Conservation (phyloP, 371 early-diverging fungal genomes). For the Rhizopus stolonifer region DNA sequence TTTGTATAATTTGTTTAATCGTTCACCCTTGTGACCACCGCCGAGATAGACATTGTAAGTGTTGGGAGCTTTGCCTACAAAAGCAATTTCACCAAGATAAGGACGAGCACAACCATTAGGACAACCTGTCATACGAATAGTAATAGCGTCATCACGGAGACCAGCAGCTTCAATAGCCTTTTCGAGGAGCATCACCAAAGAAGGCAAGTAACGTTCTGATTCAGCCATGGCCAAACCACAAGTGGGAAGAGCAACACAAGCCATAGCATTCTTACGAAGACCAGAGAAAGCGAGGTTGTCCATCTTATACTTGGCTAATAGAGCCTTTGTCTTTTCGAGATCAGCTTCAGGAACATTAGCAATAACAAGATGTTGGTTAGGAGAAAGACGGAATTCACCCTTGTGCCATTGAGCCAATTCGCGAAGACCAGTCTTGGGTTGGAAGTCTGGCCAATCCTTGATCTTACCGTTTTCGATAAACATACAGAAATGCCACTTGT, state of each 20-base stretch:
- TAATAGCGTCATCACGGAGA: slow-evolving; percentile 82
- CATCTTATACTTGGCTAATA: slow-evolving; percentile 77
- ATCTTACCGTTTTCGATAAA: slow-evolving; percentile 92
- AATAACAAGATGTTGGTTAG: slow-evolving; percentile 89
- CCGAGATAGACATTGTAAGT: slow-evolving; percentile 95
- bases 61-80: slow-evolving; percentile 93
- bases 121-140: slow-evolving; percentile 95
- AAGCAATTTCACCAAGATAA: slow-evolving; percentile 90
- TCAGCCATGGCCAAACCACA: slow-evolving; percentile 96
- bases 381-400: slow-evolving; percentile 84
- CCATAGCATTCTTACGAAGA: slow-evolving; percentile 88
- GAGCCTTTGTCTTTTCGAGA: slow-evolving; percentile 65
- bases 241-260: slow-evolving; percentile 93
- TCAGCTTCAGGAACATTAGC: slow-evolving; percentile 74
- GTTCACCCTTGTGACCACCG: slow-evolving; percentile 83
- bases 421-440: slow-evolving; percentile 75
- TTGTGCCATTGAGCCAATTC: slow-evolving; percentile 78
- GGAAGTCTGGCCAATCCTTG: slow-evolving; percentile 79
- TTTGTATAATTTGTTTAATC: slow-evolving; percentile 87
- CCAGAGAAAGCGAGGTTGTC: slow-evolving; percentile 79
- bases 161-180: slow-evolving; percentile 75
- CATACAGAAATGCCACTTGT: slow-evolving; percentile 84
- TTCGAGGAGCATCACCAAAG: slow-evolving; percentile 78
- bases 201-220: slow-evolving; percentile 91
- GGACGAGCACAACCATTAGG: slow-evolving; percentile 96